Conservation (phyloP, 805 yeast genomes). For the Nakazawaea laoshanensis region DNA sequence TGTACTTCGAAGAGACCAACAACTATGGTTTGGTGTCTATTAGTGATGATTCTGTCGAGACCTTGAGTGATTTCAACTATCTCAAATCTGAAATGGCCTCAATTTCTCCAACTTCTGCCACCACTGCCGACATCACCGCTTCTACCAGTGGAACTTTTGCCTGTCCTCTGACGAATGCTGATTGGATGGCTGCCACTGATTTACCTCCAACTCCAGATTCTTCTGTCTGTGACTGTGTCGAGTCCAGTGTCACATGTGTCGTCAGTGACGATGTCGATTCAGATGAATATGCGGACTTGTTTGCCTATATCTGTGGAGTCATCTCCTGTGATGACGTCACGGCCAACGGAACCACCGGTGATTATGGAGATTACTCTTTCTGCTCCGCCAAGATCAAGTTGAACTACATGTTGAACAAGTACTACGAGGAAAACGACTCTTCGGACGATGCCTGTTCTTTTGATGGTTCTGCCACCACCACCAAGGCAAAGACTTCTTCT, state of each 20-base stretch:
- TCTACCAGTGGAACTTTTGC: constrained; percentile 34
- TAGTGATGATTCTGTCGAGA: constrained; percentile 38
- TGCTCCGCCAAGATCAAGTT: constrained; percentile 60
- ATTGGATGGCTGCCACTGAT: constrained; percentile 61
- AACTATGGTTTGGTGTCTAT: constrained; percentile 66
- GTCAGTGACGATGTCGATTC: constrained; percentile 42
- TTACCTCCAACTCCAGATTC: constrained; percentile 77
- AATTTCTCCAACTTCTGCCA: constrained; percentile 45
- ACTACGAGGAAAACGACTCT: constrained; percentile 41
- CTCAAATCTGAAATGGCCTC: constrained; percentile 49
- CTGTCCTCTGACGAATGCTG: constrained; percentile 48
- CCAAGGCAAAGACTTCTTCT: neutral
- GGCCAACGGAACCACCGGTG: constrained; percentile 56
- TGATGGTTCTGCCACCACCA: constrained; percentile 51
- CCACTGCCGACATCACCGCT: constrained; percentile 29
- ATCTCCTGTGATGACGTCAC: constrained; percentile 53
- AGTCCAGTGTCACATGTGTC: constrained; percentile 49
- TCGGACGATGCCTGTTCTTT: constrained; percentile 54
- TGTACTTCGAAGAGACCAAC: constrained; percentile 74
- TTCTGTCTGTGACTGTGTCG: constrained; percentile 56
- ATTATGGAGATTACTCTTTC: constrained; percentile 67
- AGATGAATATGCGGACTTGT: constrained; percentile 54
- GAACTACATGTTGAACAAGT: constrained; percentile 55
- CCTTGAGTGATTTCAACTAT: constrained; percentile 56
- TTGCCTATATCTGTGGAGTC: constrained; percentile 46